A percentile compares a stretch with the other conserved stretches of the same genome.
phyloP scores from a whole-genome alignment of 495 filamentous ascomycete genomes.

The Platismatia glauca region DNA sequence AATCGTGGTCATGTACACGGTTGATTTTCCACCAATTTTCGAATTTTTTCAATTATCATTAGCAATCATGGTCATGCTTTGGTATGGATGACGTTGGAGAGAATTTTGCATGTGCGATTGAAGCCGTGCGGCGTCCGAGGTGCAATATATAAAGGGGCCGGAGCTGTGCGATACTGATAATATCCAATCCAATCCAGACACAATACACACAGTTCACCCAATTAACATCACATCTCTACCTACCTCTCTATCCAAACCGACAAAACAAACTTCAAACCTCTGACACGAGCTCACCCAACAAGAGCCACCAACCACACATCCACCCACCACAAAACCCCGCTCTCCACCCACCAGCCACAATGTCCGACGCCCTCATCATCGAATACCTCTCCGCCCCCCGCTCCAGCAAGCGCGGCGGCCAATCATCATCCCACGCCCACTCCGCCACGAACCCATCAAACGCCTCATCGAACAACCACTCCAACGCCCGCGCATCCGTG shows the following conservation, averaged over 20 bases:
- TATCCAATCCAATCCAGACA: neutral
- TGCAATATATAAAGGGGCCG: neutral
- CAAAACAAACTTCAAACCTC: neutral
- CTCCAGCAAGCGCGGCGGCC: constrained; percentile 18
- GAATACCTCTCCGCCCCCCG: neutral
- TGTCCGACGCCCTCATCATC: constrained; percentile 11
- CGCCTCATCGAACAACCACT: neutral
- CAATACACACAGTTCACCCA: neutral
- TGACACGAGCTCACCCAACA: neutral
- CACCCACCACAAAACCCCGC: neutral
- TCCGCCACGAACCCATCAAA: neutral
- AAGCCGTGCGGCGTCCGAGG: neutral
- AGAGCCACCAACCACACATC: neutral
- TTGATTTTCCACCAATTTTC: no score
- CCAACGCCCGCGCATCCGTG: neutral
- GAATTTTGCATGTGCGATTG: neutral
- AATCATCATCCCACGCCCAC: neutral
- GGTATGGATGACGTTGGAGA: neutral
- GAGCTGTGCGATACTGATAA: neutral
- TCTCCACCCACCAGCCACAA: neutral
- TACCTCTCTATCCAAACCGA: neutral
- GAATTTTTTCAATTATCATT: no score
- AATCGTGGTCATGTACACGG: no score
- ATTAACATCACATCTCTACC: neutral
- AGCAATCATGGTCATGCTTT: no score